A percentile compares a stretch with the other conserved stretches of the same genome.
Evolutionary conservation across 2,329 filamentous ascomycete species (phyloP).

Genomic region (Clarireedia homoeocarpa): DNA sequence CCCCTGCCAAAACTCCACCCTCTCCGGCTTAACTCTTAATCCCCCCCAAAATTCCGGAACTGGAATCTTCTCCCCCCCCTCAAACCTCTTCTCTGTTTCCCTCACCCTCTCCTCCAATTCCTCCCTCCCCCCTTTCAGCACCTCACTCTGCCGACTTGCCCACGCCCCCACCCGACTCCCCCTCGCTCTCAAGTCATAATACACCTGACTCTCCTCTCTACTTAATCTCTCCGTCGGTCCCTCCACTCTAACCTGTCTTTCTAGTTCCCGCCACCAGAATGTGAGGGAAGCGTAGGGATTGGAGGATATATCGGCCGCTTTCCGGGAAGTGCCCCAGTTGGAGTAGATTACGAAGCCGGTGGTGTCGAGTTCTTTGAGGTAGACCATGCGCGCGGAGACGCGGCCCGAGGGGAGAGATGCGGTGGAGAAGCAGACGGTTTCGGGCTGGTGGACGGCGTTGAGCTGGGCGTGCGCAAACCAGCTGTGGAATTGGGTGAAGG

Average conservation of each 20-base stretch:
- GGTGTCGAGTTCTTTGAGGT: conserved; percentile 86
- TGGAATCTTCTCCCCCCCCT: conserved; percentile 70
- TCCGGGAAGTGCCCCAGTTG: conserved; percentile 75
- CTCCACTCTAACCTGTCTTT: conserved; percentile 88
- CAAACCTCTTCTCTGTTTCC: conserved; percentile 69
- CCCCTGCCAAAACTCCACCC: conserved; percentile 95
- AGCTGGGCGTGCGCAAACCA: conserved; percentile 76
- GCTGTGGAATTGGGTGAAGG: conserved; percentile 75
- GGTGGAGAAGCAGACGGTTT: conserved; percentile 83
- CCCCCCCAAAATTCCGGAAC: conserved; percentile 95
- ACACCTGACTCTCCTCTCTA: conserved; percentile 62
- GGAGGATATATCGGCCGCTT: conserved; percentile 57
- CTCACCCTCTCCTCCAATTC: conserved; percentile 70
- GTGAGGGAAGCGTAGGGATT: conserved; percentile 78
- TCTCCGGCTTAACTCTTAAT: conserved; percentile 73
- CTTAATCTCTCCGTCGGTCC: conserved; percentile 61
- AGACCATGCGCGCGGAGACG: conserved; percentile 79
- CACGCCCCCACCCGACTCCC: conserved; percentile 84
- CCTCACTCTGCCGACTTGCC: conserved; percentile 82
- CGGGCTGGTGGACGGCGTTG: conserved; percentile 61
- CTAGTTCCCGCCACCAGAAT: conserved; percentile 82
- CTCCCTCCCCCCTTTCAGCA: conserved; percentile 63
- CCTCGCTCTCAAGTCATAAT: conserved; percentile 62
- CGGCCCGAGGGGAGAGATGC: conserved; percentile 75
- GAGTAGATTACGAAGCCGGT: conserved; percentile 84